Conservation (phyloP, 805 yeast genomes). For the Wickerhamiella lipophila region DNA sequence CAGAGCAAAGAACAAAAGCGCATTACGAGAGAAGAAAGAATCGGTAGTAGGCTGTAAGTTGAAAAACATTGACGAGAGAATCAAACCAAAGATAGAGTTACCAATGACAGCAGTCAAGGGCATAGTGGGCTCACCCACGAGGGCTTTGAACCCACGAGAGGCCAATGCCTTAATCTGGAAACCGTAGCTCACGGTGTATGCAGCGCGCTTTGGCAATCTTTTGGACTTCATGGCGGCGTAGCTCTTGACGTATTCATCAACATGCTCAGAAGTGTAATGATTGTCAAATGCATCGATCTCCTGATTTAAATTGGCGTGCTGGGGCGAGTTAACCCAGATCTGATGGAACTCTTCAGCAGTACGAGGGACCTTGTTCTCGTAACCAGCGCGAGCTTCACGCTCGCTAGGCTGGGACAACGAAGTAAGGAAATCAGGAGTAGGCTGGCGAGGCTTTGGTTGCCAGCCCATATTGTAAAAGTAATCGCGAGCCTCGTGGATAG, state of each 20-base stretch:
- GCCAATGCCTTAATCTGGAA: slow-evolving; percentile 41
- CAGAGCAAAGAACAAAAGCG: slow-evolving; percentile 46
- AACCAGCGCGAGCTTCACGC: slow-evolving; percentile 38
- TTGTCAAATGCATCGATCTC: slow-evolving; percentile 37
- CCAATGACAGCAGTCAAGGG: slow-evolving; percentile 37
- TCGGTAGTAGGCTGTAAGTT: slow-evolving; percentile 37
- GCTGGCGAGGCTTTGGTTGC: slow-evolving; percentile 48
- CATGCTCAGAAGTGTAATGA: slow-evolving; percentile 24
- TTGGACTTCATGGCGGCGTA: slow-evolving; percentile 31
- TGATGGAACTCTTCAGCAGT: slow-evolving; percentile 50
- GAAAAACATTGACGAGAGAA: slow-evolving; percentile 52
- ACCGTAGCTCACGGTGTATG: slow-evolving; percentile 34
- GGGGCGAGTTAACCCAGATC: slow-evolving; percentile 43
- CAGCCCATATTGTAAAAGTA: slow-evolving; percentile 57
- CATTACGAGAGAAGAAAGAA: slow-evolving; percentile 55
- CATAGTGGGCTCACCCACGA: slow-evolving; percentile 45
- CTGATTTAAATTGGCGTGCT: slow-evolving; percentile 31
- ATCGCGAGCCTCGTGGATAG: slow-evolving; percentile 38
- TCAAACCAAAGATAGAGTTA: slow-evolving; percentile 43
- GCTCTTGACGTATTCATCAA: slow-evolving; percentile 31
- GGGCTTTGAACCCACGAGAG: slow-evolving; percentile 42
- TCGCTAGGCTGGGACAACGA: slow-evolving; percentile 58
- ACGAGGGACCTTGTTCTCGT: slow-evolving; percentile 41
- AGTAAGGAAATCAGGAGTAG: slow-evolving; percentile 60
- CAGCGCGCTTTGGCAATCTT: slow-evolving; percentile 31